Base-by-base conservation (phyloP, 345 rosid species). In the Erodium maritimum region DNA sequence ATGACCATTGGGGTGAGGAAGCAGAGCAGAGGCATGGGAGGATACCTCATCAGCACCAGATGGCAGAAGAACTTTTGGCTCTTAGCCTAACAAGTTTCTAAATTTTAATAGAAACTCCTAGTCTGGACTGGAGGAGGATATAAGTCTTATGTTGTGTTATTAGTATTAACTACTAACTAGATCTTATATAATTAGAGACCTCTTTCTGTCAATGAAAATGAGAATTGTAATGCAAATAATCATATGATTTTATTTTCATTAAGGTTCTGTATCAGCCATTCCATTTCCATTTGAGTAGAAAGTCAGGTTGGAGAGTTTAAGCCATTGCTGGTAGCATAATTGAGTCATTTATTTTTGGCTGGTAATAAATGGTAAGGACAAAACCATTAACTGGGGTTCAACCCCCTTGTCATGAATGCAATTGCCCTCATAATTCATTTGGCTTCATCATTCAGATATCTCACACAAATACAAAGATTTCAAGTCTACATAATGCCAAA, bases 61-160 rank as follows among this genome's bases (percentile, higher is more conserved):
- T 82, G 91, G 88, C 95, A 82, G 78, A 93, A 85, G 56, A 82
- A 93, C 62, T 93, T 93, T 87, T 93, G 99, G 97, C 97, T 93
- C 34, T 65, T 89, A 65, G 99, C 97, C 57, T 93, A 77, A 55
- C 8, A 29, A 29, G 10, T 34, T 21, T 11, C 19, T n/a, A 56
- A 12, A 21, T 0, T 6, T 21, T 45, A 16, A 54, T 22, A 4
- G 23, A 17, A 7, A 2, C 7, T 7, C 33, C 33, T 25, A 25
- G 7, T 25, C 33, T n/a, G n/a, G n/a, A n/a, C n/a, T n/a, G n/a
- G n/a, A n/a, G n/a, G 51, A 46, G 51, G 13, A 50, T 50, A 50
- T 50, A 50, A 17, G 17, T n/a, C n/a, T n/a, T 13, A 17, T 50
- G 9, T 50, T 3, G 2, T 50, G 53, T 18, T 17, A 9, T 17